Conservation (phyloP, 345 rosid genomes). For the Crucihimalaya himalaica region DNA sequence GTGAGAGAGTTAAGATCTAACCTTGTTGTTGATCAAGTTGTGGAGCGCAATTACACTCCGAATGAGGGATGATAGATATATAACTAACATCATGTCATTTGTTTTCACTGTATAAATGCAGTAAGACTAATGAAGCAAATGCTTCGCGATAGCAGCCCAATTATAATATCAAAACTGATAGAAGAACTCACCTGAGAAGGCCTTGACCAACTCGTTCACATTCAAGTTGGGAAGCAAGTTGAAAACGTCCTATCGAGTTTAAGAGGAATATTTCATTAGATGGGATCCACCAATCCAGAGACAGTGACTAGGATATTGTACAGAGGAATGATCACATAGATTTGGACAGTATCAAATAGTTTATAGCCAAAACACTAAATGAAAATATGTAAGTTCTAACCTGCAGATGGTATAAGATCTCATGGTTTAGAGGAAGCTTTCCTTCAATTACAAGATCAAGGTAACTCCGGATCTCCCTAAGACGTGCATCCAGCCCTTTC, state of each 20-base stretch:
- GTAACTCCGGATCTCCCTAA: conserved; percentile 66
- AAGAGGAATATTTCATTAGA: conserved; percentile 2
- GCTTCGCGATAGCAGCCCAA: not conserved
- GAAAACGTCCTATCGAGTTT: conserved; percentile 69
- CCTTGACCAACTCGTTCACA: conserved; percentile 68
- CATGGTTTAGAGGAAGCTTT: conserved; percentile 82
- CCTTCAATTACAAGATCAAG: conserved; percentile 85
- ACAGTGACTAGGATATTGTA: not conserved
- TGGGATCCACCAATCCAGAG: not conserved
- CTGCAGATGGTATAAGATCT: conserved; percentile 86
- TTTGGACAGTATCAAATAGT: not conserved
- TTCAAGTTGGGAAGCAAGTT: conserved; percentile 89
- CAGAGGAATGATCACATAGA: not conserved
- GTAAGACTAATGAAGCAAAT: conserved; percentile 19
- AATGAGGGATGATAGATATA: conserved; percentile 75
- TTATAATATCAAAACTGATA: not conserved
- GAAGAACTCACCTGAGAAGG: conserved; percentile 68
- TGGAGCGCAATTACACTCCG: conserved; percentile 89
- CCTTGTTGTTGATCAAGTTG: conserved; percentile 96
- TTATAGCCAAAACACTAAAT: not conserved
- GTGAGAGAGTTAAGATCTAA: conserved; percentile 28
- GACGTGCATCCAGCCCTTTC: conserved; percentile 79
- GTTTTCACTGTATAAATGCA: conserved; percentile 63
- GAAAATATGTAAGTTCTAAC: conserved; percentile 36
- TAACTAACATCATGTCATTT: conserved; percentile 89